Conservation (phyloP, 208 protist species). For the Crithidia acanthocephali region DNA sequence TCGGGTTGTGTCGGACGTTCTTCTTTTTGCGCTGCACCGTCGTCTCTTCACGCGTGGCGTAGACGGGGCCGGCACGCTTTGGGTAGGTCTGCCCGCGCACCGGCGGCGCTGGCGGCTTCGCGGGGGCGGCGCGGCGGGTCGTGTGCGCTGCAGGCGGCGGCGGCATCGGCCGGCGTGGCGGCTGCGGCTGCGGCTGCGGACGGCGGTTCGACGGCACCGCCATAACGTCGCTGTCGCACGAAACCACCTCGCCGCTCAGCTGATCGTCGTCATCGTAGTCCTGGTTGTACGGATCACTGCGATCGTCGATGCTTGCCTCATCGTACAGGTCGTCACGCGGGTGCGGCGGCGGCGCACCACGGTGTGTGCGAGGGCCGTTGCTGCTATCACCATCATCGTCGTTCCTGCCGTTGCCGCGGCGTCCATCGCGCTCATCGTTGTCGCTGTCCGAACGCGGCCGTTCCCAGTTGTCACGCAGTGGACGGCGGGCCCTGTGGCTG, state of each 20-base stretch:
- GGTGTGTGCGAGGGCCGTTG: not conserved
- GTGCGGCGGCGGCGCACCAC: not conserved
- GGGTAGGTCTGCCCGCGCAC: not conserved
- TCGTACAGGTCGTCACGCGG: not conserved
- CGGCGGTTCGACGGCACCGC: not conserved
- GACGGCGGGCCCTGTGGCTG: not conserved
- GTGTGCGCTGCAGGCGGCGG: conserved; percentile 1
- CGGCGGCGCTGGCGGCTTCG: not conserved
- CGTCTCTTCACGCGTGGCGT: conserved; percentile 4
- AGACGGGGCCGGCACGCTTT: not conserved
- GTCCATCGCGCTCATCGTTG: not conserved
- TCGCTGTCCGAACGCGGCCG: not conserved
- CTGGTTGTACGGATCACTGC: too few relatives aligned
- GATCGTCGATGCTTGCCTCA: not conserved
- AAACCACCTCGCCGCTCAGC: conserved; percentile 6
- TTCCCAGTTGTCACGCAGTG: conserved; percentile 18
- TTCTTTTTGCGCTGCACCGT: not conserved
- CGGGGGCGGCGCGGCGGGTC: not conserved
- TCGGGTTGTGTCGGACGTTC: conserved; percentile 12
- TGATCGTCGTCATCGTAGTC: not conserved
- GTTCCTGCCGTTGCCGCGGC: not conserved
- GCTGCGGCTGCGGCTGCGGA: not conserved
- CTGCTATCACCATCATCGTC: not conserved
- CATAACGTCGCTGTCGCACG: conserved; percentile 4
- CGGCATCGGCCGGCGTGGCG: not conserved